phyloP scores from a whole-genome alignment of 805 yeast species.

The Wickerhamomyces bisporus region DNA sequence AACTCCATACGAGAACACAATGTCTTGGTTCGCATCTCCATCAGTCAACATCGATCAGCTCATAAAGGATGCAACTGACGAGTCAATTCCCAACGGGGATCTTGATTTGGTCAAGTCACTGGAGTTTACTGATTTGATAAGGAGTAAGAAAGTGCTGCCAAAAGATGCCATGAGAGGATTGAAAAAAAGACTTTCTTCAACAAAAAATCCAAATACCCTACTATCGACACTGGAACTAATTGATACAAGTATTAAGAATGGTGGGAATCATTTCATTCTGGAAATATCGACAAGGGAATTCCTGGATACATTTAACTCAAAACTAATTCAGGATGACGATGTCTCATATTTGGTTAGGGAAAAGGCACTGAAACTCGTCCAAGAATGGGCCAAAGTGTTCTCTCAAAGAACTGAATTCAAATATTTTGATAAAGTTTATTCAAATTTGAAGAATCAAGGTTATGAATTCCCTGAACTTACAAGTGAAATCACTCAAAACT shows the following conservation, averaged over 20 bases:
- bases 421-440: slow-evolving; percentile 60
- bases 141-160: slow-evolving; percentile 74
- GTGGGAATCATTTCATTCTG: slow-evolving; percentile 77
- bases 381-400: slow-evolving; percentile 75
- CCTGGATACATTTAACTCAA: slow-evolving; percentile 62
- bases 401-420: slow-evolving; percentile 58
- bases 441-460: slow-evolving; percentile 55
- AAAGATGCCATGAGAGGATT: slow-evolving; percentile 82
- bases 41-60: slow-evolving; percentile 40
- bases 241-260: slow-evolving; percentile 88
- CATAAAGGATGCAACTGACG: slow-evolving; percentile 76
- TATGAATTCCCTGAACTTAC: slow-evolving; percentile 55
- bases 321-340: slow-evolving; percentile 32
- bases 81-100: slow-evolving; percentile 89
- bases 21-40: slow-evolving; percentile 24
- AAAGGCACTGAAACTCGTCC: slow-evolving; percentile 57
- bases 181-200: slow-evolving; percentile 61
- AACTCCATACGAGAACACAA: too few relatives aligned
- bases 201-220: slow-evolving; percentile 76
- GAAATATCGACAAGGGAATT: slow-evolving; percentile 84
- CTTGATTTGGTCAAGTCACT: slow-evolving; percentile 68
- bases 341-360: slow-evolving; percentile 51
- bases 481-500: slow-evolving; percentile 35
- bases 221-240: slow-evolving; percentile 68
- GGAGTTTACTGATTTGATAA: slow-evolving; percentile 81